phyloP scores from a whole-genome alignment of 176 grass and related monocot species.

The Eleusine coracana region DNA sequence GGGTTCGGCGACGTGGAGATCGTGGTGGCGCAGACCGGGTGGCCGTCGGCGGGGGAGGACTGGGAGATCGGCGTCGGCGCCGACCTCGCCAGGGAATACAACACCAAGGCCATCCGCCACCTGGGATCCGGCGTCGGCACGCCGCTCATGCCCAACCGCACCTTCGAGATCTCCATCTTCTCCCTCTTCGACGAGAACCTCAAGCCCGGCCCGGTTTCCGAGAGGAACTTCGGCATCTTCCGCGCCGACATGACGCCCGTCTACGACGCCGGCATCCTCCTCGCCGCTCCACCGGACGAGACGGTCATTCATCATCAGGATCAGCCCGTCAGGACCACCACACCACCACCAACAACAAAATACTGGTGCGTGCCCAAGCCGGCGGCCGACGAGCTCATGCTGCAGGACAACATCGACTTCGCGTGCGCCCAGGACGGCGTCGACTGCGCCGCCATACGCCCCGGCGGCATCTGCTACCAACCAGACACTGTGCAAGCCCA shows the following conservation, averaged over 20 bases:
- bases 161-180: conserved; percentile 81
- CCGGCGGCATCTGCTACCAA: conserved; percentile 60
- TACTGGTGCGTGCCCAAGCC: conserved; percentile 73
- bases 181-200: conserved; percentile 84
- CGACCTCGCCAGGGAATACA: conserved; percentile 64
- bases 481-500: conserved; percentile 67
- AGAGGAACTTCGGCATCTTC: conserved; percentile 80
- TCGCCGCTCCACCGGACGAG: conserved; percentile 35
- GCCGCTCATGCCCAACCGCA: conserved; percentile 78
- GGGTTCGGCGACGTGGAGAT: conserved; percentile 65
- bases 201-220: conserved; percentile 65
- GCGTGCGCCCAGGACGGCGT: conserved; percentile 59
- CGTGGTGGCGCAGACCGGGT: conserved; percentile 74
- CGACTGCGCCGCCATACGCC: conserved; percentile 62
- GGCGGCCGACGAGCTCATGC: conserved; percentile 49
- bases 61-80: conserved; percentile 55
- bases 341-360: not conserved
- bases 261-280: conserved; percentile 50
- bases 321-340: conserved; percentile 37
- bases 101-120: conserved; percentile 76
- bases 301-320: not conserved
- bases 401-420: conserved; percentile 88
- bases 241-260: conserved; percentile 60
- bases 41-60: conserved; percentile 70
- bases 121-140: conserved; percentile 72